Base-by-base conservation (phyloP, 495 filamentous ascomycete species). In the Hypoxylon subgilvum region DNA sequence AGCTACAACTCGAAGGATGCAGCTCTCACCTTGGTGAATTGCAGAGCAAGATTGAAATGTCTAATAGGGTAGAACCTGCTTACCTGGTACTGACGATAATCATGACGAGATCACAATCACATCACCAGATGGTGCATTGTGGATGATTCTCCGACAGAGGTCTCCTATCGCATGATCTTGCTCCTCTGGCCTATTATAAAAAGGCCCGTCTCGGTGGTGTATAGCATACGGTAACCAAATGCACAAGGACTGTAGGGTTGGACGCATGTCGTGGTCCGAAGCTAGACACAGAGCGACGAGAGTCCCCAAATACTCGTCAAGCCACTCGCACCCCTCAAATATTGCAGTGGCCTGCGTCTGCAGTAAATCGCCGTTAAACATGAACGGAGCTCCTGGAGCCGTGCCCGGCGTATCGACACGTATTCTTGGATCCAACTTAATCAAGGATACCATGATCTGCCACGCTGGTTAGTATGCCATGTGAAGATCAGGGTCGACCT, bases 321-420 rank as follows among this genome's bases (percentile, higher is more conserved):
- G 44, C 54, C 54, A 57, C 14, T 44, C 44, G 31, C 43, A 38
- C 54, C 54, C 49, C 14, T 44, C 44, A 22, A 17, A 57, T 21
- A 57, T 57, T 18, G 27, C 2, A 8, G 12, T 30, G 10, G 43
- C 53, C 4, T 16, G 9, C 3, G 43, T 49, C 14, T n/a, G 1
- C n/a, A 49, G 13, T 5, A 12, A 12, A 13, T 49, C 6, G 17
- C 53, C 53, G 19, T 40, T 16, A 43, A 42, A 40, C 4, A 40
- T n/a, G 32, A 55, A 13, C n/a, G 2, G 3, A 1, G 10, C 9
- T 23, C 5, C 1, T 34, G 6, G 6, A 43, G 6, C 14, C 3
- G 9, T 25, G 13, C 12, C 7, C 9, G 16, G n/a, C 3, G 2
- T 12, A n/a, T 4, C 23, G 8, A 6, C 4, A n/a, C 7, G 3